These are phyloP conservation scores for Neobulgaria alba DNA, from an alignment of 2,329 filamentous ascomycete species.

Conservation along the genomic window DNA sequence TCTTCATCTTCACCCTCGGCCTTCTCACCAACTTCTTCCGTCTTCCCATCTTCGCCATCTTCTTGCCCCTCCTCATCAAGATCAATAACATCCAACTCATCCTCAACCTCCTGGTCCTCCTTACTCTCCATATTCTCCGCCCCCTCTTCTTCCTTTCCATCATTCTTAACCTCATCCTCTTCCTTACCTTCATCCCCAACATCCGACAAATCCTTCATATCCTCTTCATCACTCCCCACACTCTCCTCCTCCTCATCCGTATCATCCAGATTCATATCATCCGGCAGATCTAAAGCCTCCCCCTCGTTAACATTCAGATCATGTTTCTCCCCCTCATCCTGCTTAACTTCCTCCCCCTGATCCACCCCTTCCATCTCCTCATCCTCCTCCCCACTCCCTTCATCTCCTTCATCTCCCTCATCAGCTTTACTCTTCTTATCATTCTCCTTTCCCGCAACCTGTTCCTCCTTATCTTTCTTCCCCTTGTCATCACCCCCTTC, in stretches of 20 bases:
- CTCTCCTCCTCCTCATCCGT: slow-evolving; percentile 42
- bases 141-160: slow-evolving; percentile 38
- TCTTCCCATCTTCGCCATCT: slow-evolving; percentile 30
- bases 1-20: slow-evolving; percentile 40
- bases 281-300: slow-evolving; percentile 59
- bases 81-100: slow-evolving; percentile 26
- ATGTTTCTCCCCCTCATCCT: slow-evolving; percentile 52
- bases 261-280: slow-evolving; percentile 62
- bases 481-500: slow-evolving; percentile 65
- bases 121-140: slow-evolving; percentile 32
- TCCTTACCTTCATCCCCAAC: slow-evolving; percentile 33
- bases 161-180: slow-evolving; percentile 28
- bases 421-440: slow-evolving; percentile 41
- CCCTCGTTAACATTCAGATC: slow-evolving; percentile 61
- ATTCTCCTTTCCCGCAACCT: slow-evolving; percentile 39
- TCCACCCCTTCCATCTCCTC: slow-evolving; percentile 55
- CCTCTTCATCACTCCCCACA: slow-evolving; percentile 31
- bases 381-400: slow-evolving; percentile 33
- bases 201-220: slow-evolving; percentile 49
- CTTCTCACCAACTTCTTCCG: slow-evolving; percentile 43
- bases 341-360: slow-evolving; percentile 45
- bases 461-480: slow-evolving; percentile 51
- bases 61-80: slow-evolving; percentile 25
- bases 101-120: slow-evolving; percentile 32
- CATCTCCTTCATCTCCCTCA: slow-evolving; percentile 42